Percentiles rank a stretch among this genome's conserved stretches.
These are phyloP conservation scores for Peronosclerospora sorghi DNA, from an alignment of 352 stramenopile species.

Conservation along the genomic window DNA sequence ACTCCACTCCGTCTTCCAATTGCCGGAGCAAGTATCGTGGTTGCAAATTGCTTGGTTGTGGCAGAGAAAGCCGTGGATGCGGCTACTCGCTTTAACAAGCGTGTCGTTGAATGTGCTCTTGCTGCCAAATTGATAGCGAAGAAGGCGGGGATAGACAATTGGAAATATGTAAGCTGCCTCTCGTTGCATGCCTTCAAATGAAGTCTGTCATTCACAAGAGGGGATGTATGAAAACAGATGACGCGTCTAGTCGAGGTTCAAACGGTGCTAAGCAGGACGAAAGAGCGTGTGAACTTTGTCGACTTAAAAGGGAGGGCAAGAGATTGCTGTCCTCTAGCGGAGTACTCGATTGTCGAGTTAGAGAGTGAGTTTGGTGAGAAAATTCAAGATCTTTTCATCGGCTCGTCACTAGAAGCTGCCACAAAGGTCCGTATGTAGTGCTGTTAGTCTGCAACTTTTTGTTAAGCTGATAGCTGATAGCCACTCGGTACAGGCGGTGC, in stretches of 20 bases:
- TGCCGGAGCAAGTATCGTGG: slow-evolving; percentile 44
- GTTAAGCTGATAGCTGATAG: not conserved
- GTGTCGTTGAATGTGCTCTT: slow-evolving; percentile 66
- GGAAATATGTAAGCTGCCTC: slow-evolving; percentile 22
- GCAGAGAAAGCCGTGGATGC: slow-evolving; percentile 71
- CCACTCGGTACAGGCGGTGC: slow-evolving; percentile 14
- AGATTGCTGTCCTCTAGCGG: slow-evolving; percentile 10
- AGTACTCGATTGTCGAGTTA: slow-evolving; percentile 23
- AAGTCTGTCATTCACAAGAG: too few relatives aligned
- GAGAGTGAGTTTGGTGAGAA: slow-evolving; percentile 13
- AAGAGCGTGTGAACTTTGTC: slow-evolving; percentile 4
- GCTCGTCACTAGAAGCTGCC: slow-evolving; percentile 20
- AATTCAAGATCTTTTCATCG: slow-evolving; percentile 21
- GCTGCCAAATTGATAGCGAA: slow-evolving; percentile 62
- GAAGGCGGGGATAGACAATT: slow-evolving; percentile 20
- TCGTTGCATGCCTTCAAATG: not conserved
- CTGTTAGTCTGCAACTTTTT: not conserved
- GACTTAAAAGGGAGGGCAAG: slow-evolving; percentile 22
- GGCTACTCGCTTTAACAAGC: slow-evolving; percentile 57
- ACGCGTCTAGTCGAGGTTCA: slow-evolving; percentile 35
- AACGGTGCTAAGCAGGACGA: slow-evolving; percentile 5
- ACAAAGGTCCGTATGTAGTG: slow-evolving; percentile 16
- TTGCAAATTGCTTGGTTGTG: slow-evolving; percentile 59
- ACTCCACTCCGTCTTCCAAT: slow-evolving; percentile 7
- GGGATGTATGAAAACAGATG: slow-evolving; percentile 18